Percentiles rank a stretch among this genome's conserved stretches.
Conservation (phyloP, 2,329 filamentous ascomycete genomes). For the Chaetomium sp. region DNA sequence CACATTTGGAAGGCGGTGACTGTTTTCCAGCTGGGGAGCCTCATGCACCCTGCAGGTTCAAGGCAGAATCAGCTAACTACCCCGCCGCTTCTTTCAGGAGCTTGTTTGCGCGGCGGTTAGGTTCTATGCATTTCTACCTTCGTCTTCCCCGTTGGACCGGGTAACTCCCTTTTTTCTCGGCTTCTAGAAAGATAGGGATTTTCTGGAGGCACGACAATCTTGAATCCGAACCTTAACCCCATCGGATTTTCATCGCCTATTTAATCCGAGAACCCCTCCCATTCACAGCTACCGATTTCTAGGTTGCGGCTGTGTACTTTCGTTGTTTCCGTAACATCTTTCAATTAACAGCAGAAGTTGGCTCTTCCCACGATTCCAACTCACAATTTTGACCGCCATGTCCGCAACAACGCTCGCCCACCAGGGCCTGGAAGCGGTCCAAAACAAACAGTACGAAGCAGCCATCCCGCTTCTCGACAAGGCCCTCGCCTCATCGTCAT, state of each 20-base stretch:
- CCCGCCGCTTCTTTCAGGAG: neutral
- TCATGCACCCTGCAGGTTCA: neutral
- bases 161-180: too few species aligned
- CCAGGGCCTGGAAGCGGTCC: slow-evolving; percentile 59
- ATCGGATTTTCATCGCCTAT: too few species aligned
- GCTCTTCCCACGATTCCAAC: neutral
- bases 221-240: too few species aligned
- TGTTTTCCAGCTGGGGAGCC: too few species aligned
- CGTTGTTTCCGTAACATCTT: too few species aligned
- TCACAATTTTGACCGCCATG: slow-evolving; percentile 33
- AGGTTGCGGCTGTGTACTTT: too few species aligned
- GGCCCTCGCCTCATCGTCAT: slow-evolving; percentile 59
- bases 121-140: neutral
- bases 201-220: too few species aligned
- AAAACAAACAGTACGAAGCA: slow-evolving; percentile 54
- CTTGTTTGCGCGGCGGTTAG: neutral
- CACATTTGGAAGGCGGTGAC: slow-evolving; percentile 1
- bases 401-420: slow-evolving; percentile 45
- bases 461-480: slow-evolving; percentile 63
- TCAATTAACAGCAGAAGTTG: neutral
- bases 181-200: too few species aligned
- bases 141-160: neutral
- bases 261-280: too few species aligned
- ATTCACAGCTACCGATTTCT: too few species aligned
- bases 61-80: slow-evolving; percentile 5